Percentiles rank a stretch among this genome's conserved stretches.
These are phyloP conservation scores for Saccharomycopsis phalli DNA, from an alignment of 1,139 yeast species.

Conservation along the genomic window DNA sequence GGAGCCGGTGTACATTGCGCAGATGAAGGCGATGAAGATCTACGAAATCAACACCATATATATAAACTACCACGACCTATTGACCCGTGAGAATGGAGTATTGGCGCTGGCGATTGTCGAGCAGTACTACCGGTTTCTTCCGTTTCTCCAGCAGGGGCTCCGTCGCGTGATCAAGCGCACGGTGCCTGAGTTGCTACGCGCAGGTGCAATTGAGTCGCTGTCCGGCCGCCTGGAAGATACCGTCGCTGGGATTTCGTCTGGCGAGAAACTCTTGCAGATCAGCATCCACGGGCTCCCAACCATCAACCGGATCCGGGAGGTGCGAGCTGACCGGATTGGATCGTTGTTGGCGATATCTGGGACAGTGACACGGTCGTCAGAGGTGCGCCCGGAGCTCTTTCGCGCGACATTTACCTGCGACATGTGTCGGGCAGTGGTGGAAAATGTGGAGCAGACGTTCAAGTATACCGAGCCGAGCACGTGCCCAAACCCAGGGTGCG, in stretches of 20 bases:
- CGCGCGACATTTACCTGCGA: slow-evolving; percentile 87
- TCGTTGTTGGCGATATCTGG: slow-evolving; percentile 80
- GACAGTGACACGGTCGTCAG: slow-evolving; percentile 93
- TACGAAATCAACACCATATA: slow-evolving; percentile 74
- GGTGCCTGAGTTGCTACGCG: slow-evolving; percentile 64
- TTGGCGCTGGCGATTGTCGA: slow-evolving; percentile 84
- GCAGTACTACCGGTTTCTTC: slow-evolving; percentile 87
- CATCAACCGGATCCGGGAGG: slow-evolving; percentile 77
- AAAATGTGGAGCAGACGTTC: slow-evolving; percentile 88
- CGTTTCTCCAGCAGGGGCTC: slow-evolving; percentile 71
- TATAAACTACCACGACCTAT: slow-evolving; percentile 75
- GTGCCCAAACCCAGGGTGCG: slow-evolving; percentile 82
- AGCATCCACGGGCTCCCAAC: slow-evolving; percentile 85
- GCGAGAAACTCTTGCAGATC: slow-evolving; percentile 77
- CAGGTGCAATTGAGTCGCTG: slow-evolving; percentile 29
- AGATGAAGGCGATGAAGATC: slow-evolving; percentile 70
- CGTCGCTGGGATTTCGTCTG: slow-evolving; percentile 32
- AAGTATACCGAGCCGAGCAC: slow-evolving; percentile 92
- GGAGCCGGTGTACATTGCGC: slow-evolving; percentile 54
- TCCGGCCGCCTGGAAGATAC: slow-evolving; percentile 16
- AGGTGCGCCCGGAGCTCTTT: slow-evolving; percentile 91
- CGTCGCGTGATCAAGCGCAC: slow-evolving; percentile 61
- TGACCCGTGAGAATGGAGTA: slow-evolving; percentile 73
- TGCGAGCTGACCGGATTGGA: slow-evolving; percentile 85
- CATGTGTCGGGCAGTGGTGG: slow-evolving; percentile 74